Evolutionary conservation across 2,329 filamentous ascomycete species (phyloP), one percentile per base, ranked within the genome.

Genomic region (Cladophialophora carrionii): DNA sequence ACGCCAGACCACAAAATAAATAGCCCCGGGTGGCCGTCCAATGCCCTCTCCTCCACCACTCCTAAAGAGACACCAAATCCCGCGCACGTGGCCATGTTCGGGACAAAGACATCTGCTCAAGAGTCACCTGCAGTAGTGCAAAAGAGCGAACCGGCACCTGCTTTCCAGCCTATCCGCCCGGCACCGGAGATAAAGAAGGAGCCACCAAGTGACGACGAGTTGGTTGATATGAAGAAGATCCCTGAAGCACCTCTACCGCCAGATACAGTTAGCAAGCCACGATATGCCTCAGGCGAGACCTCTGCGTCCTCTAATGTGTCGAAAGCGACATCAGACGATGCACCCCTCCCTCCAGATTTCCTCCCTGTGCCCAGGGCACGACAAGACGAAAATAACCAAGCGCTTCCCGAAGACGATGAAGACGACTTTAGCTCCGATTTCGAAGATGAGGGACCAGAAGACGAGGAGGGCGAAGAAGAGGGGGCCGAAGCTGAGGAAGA

Each of bases 241-340:
- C 61, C 74, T 8, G 76, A 79, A 66, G 66, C 75, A 9, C 81
- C 81, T 9, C 71, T 83, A 41, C 81, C 81, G 4, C 81, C 81
- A 17, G 80, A 82, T 48, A 69, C 81, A 4, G 80, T 78, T n/a
- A 82, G 78, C 65, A 81, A 77, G 71, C 75, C 74, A 43, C 75
- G 70, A 12, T 82, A 82, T 71, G 77, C 77, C 8, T 76, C 80
- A 29, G 80, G 80, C 4, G 81, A 83, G 64, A 82, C 80, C n/a
- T 81, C 80, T 3, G 78, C 76, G 8, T 81, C 80, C 8, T 65
- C 68, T 7, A 60, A 56, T 43, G 8, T 53, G 34, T 64, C 62
- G 3, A 72, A 67, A 37, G 54, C 52, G 24, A 48, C 64, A 10
- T 59, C 65, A n/a, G 66, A 72, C 41, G 66, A 72, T 43, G 63